Base-by-base conservation (phyloP, 768 basidiomycete genomes). In the Suillus spraguei region DNA sequence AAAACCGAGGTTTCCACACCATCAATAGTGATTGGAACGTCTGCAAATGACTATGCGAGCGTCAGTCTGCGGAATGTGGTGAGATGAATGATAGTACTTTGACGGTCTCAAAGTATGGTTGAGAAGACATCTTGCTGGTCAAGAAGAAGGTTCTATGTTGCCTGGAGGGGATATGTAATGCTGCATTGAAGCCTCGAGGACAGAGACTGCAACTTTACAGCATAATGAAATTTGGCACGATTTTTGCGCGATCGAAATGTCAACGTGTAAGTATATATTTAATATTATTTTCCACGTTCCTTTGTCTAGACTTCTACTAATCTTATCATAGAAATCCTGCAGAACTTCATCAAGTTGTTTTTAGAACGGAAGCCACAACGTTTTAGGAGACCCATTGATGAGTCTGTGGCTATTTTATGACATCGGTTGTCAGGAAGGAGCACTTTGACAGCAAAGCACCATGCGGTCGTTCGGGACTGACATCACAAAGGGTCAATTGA, bases 1-100 rank as follows among this genome's bases (percentile, higher is more conserved):
- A 99, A 99, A 14, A 83, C 75, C 22, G 79, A 70, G 0, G 95
- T 94, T 71, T 95, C 88, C 59, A 99, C 87, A 16, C 96, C 95
- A 5, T 81, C 78, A 50, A 85, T 81, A n/a, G 85, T 86, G 67
- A 92, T 80, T 17, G 87, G 84, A 46, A 98, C 92, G 65, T 97
- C 92, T 69, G 84, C 86, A 76, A 92, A 98, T 11, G 93, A 95
- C 95, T 97, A 66, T 33, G 60, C 17, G 56, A 38, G 50, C 65
- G 62, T 59, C 59, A 62, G 10, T 49, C 55, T 38, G 22, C 56
- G 36, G 33, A 38, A 47, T 28, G 53, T 8, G 46, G 35, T 4
- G 3, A 41, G 39, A 8, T 32, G 54, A 36, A 62, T 60, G 59
- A 67, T 39, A n/a, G 24, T 70, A 88, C 88, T 79, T 85, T 88